Base-by-base conservation (phyloP, 306 rosid genomes). In the Quercus glauca region DNA sequence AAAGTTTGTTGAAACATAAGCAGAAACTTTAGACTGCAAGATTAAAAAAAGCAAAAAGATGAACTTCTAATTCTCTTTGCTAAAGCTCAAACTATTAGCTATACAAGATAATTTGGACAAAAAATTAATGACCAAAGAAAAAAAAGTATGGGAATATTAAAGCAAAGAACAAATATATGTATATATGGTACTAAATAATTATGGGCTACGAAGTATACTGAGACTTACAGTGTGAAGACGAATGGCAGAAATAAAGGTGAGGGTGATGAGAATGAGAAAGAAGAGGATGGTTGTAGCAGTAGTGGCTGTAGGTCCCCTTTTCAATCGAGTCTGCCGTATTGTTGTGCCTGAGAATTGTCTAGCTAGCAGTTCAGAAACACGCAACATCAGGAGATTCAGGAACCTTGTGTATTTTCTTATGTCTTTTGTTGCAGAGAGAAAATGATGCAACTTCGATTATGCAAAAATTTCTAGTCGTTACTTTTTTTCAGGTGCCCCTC, bases 21-120 rank as follows among this genome's bases (percentile, higher is more conserved):
- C 29, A 29, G 81, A 72, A 33, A 80, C 53, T 49, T 21, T 83
- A 12, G 79, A 13, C 91, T 85, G 83, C 85, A 84, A 20, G 29
- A 71, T 2, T 23, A 6, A 51, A 29, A 58, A 63, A 6, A 8
- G 6, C 12, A 0, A 26, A 8, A 49, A 11, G 3, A 17, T 15
- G 29, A 5, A 31, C n/a, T 26, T 25, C 3, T 19, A 26, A 63
- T 63, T 19, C 11, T 11, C 25, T 8, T 63, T 28, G 45, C 71
- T 65, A 12, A 20, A 20, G 25, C 14, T 61, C 13, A 25, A 61
- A 12, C 12, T 21, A 23, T 7, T 37, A 37, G 17, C 3, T 20
- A 21, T 12, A 12, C 20, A 73, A 61, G 26, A 29, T 33, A 33
- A 33, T 33, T 59, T 55, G 35, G 5, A 69, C 51, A 58, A 9